phyloP scores from a whole-genome alignment of 306 rosid species.

The Cicer chorassanicum region DNA sequence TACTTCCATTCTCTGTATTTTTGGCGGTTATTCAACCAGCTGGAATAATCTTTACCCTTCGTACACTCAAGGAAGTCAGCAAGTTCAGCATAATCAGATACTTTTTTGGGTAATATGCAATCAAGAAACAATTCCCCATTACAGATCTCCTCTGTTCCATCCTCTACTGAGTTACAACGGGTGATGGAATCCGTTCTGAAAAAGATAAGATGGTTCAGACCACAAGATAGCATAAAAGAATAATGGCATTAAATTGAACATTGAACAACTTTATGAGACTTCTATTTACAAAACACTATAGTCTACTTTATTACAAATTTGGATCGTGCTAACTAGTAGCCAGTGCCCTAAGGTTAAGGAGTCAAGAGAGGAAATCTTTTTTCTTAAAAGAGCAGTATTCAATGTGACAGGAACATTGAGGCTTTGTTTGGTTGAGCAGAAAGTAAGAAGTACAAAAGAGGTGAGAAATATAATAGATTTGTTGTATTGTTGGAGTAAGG shows the following conservation, averaged over 20 bases:
- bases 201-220: constrained; percentile 33
- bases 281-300: constrained; percentile 23
- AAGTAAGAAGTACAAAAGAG: background rate
- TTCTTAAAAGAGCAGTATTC: constrained; percentile 1
- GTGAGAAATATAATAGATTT: background rate
- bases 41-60: constrained; percentile 62
- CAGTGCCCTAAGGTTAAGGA: background rate
- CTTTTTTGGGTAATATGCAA: constrained; percentile 43
- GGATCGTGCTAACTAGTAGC: background rate
- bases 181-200: constrained; percentile 43
- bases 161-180: constrained; percentile 42
- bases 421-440: background rate
- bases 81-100: constrained; percentile 61
- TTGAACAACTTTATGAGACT: constrained; percentile 2
- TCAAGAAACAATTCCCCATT: constrained; percentile 60
- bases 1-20: constrained; percentile 52
- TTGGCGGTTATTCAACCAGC: constrained; percentile 61
- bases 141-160: constrained; percentile 56
- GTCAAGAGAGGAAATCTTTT: background rate
- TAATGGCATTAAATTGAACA: constrained; percentile 15
- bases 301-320: background rate
- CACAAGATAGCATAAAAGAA: constrained; percentile 25
- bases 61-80: constrained; percentile 66
- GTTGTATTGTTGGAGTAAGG: background rate
- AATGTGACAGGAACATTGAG: background rate